Percentiles rank a stretch among this genome's conserved stretches.
These are phyloP conservation scores for Aspergillus ruber DNA, from an alignment of 2,329 filamentous ascomycete species.

Conservation along the genomic window DNA sequence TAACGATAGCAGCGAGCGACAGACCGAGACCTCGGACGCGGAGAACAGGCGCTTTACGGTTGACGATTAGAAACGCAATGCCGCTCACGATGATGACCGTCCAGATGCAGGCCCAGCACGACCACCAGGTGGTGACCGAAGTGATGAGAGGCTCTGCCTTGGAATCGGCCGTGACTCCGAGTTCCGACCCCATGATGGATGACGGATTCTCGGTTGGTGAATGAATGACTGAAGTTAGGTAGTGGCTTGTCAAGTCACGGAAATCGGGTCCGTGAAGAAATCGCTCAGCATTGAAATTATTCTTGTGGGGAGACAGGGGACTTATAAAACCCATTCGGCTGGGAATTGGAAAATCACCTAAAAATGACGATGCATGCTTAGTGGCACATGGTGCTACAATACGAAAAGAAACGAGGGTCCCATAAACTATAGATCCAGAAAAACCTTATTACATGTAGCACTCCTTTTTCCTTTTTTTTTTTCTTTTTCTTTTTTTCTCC, in stretches of 20 bases:
- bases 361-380: too few species aligned
- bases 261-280: too few species aligned
- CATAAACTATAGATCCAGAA: too few species aligned
- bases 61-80: slow-evolving; percentile 25
- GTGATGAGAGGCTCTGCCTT: slow-evolving; percentile 15
- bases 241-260: neutral
- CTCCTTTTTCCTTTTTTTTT: too few species aligned
- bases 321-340: too few species aligned
- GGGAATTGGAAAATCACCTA: too few species aligned
- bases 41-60: slow-evolving; percentile 29
- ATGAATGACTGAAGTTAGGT: neutral
- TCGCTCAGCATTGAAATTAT: too few species aligned
- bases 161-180: slow-evolving; percentile 20
- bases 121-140: slow-evolving; percentile 25
- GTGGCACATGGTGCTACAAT: too few species aligned
- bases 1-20: slow-evolving; percentile 28
- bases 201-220: neutral
- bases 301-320: too few species aligned
- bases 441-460: too few species aligned
- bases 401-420: too few species aligned
- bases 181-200: slow-evolving; percentile 24
- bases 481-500: too few species aligned
- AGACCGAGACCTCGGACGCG: slow-evolving; percentile 34
- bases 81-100: slow-evolving; percentile 24
- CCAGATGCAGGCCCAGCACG: slow-evolving; percentile 24